These are phyloP conservation scores for Trifolium pratense DNA, from an alignment of 306 rosid genomes.

Conservation along the genomic window DNA sequence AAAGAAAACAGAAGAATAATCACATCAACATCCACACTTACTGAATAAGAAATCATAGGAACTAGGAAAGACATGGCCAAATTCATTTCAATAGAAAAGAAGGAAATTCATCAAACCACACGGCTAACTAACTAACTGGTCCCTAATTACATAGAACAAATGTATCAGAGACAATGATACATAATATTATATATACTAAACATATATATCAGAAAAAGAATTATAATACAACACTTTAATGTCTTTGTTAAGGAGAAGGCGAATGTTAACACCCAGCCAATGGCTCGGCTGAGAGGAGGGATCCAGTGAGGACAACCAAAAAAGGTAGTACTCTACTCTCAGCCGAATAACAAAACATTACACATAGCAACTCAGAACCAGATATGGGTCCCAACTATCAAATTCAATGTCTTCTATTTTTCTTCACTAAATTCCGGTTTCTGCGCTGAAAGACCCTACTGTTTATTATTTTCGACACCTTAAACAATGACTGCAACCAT, in stretches of 20 bases:
- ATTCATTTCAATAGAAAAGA: slow-evolving; percentile 20
- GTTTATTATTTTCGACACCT: slow-evolving; percentile 40
- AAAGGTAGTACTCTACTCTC: slow-evolving; percentile 28
- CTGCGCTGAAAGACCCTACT: background rate
- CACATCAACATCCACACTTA: background rate
- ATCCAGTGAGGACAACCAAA: slow-evolving; percentile 14
- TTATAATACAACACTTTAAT: slow-evolving; percentile 43
- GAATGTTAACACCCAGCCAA: slow-evolving; percentile 41
- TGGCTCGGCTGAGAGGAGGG: slow-evolving; percentile 29
- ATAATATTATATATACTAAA: slow-evolving; percentile 14
- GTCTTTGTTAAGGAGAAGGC: slow-evolving; percentile 14
- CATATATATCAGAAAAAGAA: slow-evolving; percentile 37
- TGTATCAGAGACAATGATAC: background rate
- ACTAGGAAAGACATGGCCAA: slow-evolving; percentile 12
- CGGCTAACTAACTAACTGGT: slow-evolving; percentile 6
- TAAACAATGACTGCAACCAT: slow-evolving; percentile 29
- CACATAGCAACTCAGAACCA: slow-evolving; percentile 41
- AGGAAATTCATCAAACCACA: slow-evolving; percentile 25
- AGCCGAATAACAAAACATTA: slow-evolving; percentile 32
- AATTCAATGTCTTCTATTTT: slow-evolving; percentile 24
- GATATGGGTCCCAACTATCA: slow-evolving; percentile 30
- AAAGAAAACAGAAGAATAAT: background rate
- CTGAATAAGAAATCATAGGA: slow-evolving; percentile 20
- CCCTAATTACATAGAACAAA: slow-evolving; percentile 26
- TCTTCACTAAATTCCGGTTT: slow-evolving; percentile 18